Base-by-base conservation (phyloP, 345 rosid genomes). In the Firmiana major region DNA sequence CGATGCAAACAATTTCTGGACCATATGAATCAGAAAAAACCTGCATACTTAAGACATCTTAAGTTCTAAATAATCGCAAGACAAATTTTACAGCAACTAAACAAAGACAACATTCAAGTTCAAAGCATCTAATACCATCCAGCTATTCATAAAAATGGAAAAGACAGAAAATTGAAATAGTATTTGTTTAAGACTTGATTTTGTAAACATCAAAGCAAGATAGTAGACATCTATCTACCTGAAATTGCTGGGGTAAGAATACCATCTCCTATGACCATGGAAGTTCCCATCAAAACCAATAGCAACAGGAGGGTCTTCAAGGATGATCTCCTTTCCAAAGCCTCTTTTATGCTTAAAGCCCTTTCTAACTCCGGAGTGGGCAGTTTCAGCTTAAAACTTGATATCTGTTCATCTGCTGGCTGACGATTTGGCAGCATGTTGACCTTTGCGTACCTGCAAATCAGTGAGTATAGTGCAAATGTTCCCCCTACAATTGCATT, bases 211-310 rank as follows among this genome's bases (percentile, higher is more conserved):
- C 63, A 42, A 45, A 15, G 34, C 24, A 6, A 15, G 64, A 75
- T 49, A 46, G 58, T 38, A 79, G 38, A 22, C 62, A 76, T 65
- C 19, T 45, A 75, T 53, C 74, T 77, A 93, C 99, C 98, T 84
- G 98, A 96, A 80, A 96, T 92, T 70, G 98, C 98, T 17, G 98
- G 99, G 24, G 99, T 96, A 13, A 96, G 87, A 81, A 96, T 91
- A 57, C 98, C 99, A 85, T 96, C 98, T 51, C 98, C 99, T 71
- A 96, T 90, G 70, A 96, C 83, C 99, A 96, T 92, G 78, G 98
- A 96, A 80, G 99, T 93, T 85, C 99, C 99, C 92, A 90, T 91
- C 57, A 96, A 87, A 64, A 96, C 98, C 84, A 93, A 85, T 31
- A 96, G 82, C 86, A 96, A 80, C 54, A 93, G 87, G 67, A 87